Evolutionary conservation across 2,329 filamentous ascomycete genomes (phyloP).

Genomic region (Rhexocercosporidium sp.): DNA sequence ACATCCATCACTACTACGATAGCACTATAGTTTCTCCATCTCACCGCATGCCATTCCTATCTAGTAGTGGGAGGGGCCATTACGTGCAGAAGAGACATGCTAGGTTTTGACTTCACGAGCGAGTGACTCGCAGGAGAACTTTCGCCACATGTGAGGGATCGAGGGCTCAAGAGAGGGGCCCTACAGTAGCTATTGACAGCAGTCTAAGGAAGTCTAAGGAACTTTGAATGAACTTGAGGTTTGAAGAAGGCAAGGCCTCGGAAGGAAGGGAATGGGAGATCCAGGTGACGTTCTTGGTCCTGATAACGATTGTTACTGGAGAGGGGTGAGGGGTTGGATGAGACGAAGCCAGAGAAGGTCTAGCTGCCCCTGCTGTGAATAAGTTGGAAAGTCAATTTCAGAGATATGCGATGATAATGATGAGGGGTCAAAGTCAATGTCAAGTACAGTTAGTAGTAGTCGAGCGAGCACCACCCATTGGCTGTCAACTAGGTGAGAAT

Average conservation of each 20-base stretch:
- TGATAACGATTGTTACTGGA: not conserved
- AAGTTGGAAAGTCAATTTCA: constrained; percentile 3
- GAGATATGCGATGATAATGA: not conserved
- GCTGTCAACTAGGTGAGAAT: too few relatives aligned
- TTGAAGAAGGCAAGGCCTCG: not conserved
- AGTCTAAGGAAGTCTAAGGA: not conserved
- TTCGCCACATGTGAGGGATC: constrained; percentile 1
- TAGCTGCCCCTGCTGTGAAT: not conserved
- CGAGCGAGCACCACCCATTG: not conserved
- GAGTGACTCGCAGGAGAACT: not conserved
- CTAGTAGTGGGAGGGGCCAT: not conserved
- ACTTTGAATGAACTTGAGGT: not conserved
- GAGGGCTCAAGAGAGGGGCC: not conserved
- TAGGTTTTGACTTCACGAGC: not conserved
- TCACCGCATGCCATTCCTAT: constrained; percentile 3
- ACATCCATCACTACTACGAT: not conserved
- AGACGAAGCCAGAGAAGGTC: not conserved
- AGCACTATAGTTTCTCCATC: not conserved
- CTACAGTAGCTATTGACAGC: not conserved
- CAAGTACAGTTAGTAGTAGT: not conserved
- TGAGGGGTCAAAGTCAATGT: not conserved
- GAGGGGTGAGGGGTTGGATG: not conserved
- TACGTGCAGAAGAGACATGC: constrained; percentile 10
- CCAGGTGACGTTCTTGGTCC: not conserved
- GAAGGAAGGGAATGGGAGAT: not conserved